phyloP scores from a whole-genome alignment of 306 rosid genomes.

The Vigna hirtella region DNA sequence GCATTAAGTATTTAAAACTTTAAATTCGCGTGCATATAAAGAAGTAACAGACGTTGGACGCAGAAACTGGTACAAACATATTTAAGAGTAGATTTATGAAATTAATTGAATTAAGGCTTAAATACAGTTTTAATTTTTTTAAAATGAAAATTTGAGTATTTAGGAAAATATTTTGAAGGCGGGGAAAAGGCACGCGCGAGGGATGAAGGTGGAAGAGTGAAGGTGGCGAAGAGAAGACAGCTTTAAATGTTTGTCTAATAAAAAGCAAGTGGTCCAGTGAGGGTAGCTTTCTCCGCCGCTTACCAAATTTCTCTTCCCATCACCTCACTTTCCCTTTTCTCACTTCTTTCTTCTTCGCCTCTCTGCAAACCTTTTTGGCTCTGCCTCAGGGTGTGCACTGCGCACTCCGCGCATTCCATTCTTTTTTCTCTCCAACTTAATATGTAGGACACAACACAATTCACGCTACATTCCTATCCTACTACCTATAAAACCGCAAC shows the following conservation, averaged over 20 bases:
- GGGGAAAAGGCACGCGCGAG: conserved; percentile 36
- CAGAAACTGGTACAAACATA: neutral
- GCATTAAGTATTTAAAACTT: neutral
- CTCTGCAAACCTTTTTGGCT: neutral
- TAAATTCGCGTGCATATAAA: neutral
- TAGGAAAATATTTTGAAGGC: neutral
- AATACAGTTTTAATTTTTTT: too few species aligned
- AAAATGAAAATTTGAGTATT: too few species aligned
- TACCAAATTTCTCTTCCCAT: conserved; percentile 53
- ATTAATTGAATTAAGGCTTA: too few species aligned
- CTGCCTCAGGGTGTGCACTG: conserved; percentile 29
- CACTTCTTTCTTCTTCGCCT: conserved; percentile 9
- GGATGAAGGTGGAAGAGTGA: conserved; percentile 40
- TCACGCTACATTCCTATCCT: conserved; percentile 17
- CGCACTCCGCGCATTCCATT: conserved; percentile 45
- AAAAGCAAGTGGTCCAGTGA: conserved; percentile 70
- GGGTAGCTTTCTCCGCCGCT: conserved; percentile 70
- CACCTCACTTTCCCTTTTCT: conserved; percentile 39
- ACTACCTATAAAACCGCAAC: conserved; percentile 16
- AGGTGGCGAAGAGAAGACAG: neutral
- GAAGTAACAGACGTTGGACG: too few species aligned
- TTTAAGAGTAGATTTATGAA: too few species aligned
- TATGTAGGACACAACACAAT: neutral
- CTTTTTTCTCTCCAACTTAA: neutral
- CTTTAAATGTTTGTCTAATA: conserved; percentile 40